These are phyloP conservation scores for Geotrichum histeridarum DNA, from an alignment of 1,139 yeast species.

Conservation along the genomic window DNA sequence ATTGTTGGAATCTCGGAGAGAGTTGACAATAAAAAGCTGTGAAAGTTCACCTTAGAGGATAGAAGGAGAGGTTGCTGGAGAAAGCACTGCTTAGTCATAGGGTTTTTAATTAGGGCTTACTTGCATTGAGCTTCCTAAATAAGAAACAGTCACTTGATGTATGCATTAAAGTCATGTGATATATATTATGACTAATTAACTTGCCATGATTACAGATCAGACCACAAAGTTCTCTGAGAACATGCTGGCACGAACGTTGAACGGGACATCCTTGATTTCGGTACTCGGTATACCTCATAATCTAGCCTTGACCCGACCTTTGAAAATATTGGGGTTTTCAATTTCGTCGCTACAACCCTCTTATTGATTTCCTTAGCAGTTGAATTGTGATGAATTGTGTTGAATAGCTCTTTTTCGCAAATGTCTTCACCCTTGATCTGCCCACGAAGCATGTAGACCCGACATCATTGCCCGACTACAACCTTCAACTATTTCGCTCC, in stretches of 20 bases:
- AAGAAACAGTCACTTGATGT: neutral
- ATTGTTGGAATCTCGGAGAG: no score
- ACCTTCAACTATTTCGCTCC: no score
- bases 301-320: neutral
- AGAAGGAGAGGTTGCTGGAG: neutral
- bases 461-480: no score
- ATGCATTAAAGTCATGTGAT: neutral
- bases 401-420: no score
- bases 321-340: constrained; percentile 6
- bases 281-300: neutral
- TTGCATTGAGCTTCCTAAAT: neutral
- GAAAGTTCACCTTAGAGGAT: no score
- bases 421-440: no score
- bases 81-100: neutral
- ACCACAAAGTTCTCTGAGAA: neutral
- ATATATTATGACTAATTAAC: neutral
- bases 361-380: no score
- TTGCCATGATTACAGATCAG: no score
- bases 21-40: no score
- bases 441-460: no score
- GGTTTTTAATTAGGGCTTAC: neutral
- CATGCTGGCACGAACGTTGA: constrained; percentile 10
- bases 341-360: no score
- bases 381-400: no score
- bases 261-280: neutral